Evolutionary conservation across 805 yeast species (phyloP).

Genomic region (Kluyveromyces nonfermentans): DNA sequence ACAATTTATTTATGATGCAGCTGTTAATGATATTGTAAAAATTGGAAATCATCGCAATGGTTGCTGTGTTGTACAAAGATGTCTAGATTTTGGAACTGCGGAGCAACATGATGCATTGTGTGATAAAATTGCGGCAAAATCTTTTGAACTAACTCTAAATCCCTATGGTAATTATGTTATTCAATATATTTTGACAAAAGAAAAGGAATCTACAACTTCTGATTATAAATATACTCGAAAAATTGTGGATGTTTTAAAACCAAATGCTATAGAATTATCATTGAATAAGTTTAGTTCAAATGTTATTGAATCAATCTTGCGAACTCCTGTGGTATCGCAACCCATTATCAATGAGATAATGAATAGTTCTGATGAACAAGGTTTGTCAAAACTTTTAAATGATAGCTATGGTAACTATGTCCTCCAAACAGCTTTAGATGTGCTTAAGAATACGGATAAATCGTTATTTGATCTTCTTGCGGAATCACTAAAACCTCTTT

Average conservation of each 20-base stretch:
- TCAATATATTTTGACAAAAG: conserved; percentile 68
- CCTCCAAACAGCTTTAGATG: conserved; percentile 81
- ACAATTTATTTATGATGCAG: conserved; percentile 86
- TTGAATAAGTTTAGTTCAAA: conserved; percentile 89
- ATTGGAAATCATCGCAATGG: conserved; percentile 96
- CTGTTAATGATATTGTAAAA: conserved; percentile 57
- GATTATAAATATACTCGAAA: conserved; percentile 25
- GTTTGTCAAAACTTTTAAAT: conserved; percentile 48
- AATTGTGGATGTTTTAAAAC: conserved; percentile 29
- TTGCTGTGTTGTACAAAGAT: conserved; percentile 92
- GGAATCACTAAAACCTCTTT: conserved; percentile 56
- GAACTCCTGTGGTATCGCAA: conserved; percentile 36
- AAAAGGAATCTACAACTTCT: conserved; percentile 24
- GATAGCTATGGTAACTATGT: conserved; percentile 95
- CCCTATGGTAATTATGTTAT: conserved; percentile 97
- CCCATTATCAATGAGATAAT: conserved; percentile 44
- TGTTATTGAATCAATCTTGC: conserved; percentile 82
- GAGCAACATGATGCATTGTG: conserved; percentile 63
- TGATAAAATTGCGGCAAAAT: conserved; percentile 54
- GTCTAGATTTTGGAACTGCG: conserved; percentile 78
- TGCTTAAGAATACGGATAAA: conserved; percentile 27
- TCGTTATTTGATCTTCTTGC: conserved; percentile 46
- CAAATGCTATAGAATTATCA: conserved; percentile 40
- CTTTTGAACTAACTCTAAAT: conserved; percentile 67
- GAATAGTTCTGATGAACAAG: conserved; percentile 23